A percentile compares a stretch with the other conserved stretches of the same genome.
These are phyloP conservation scores for Lithohypha guttulata DNA, from an alignment of 2,329 filamentous ascomycete species.

Conservation along the genomic window DNA sequence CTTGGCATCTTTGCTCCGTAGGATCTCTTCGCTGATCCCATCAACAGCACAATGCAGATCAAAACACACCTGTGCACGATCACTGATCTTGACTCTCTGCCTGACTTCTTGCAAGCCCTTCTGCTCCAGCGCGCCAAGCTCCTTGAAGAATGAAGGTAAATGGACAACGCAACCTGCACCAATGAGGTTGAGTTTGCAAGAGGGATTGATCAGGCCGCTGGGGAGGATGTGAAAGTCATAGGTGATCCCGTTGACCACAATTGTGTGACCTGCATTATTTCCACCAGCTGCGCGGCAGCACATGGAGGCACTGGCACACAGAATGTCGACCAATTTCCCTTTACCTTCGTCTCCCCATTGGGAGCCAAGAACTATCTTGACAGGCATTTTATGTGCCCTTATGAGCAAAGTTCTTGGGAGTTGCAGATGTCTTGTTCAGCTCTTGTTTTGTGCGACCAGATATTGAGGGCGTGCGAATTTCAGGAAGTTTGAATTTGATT, in stretches of 20 bases:
- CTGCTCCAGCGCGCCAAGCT: slow-evolving; percentile 32
- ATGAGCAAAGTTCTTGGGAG: background rate
- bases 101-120: slow-evolving; percentile 34
- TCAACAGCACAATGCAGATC: slow-evolving; percentile 37
- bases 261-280: slow-evolving; percentile 40
- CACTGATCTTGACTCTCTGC: slow-evolving; percentile 36
- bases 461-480: no score
- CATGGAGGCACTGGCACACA: slow-evolving; percentile 34
- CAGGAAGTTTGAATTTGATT: no score
- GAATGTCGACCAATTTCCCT: slow-evolving; percentile 39
- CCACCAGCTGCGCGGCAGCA: slow-evolving; percentile 38
- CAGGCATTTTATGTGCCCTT: slow-evolving; percentile 20
- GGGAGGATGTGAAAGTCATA: slow-evolving; percentile 42
- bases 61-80: slow-evolving; percentile 37
- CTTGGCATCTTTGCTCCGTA: slow-evolving; percentile 26
- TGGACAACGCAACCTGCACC: slow-evolving; percentile 38
- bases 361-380: slow-evolving; percentile 36
- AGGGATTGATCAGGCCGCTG: slow-evolving; percentile 34
- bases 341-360: slow-evolving; percentile 43
- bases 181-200: slow-evolving; percentile 35
- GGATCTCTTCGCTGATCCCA: slow-evolving; percentile 35
- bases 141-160: slow-evolving; percentile 39
- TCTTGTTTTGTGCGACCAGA: background rate
- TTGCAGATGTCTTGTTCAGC: background rate
- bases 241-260: slow-evolving; percentile 35